Percentiles rank a stretch among this genome's conserved stretches.
Evolutionary conservation across 306 rosid genomes (phyloP).

Genomic region (Calophaca sinica): DNA sequence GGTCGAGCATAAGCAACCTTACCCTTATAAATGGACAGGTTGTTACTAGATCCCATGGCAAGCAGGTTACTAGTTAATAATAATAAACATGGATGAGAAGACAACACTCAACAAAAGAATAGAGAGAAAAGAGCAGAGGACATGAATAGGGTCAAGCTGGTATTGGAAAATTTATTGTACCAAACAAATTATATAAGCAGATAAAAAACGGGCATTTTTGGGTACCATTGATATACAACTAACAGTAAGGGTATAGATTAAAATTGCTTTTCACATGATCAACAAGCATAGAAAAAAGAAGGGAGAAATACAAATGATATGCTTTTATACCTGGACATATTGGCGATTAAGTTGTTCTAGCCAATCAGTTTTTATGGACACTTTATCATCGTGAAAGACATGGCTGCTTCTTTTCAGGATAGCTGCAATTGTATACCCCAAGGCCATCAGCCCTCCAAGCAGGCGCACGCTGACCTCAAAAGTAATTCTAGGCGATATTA

Average conservation of each 20-base stretch:
- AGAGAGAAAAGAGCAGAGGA: constrained; percentile 6
- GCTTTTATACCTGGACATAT: constrained; percentile 80
- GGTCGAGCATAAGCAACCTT: constrained; percentile 16
- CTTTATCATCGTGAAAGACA: constrained; percentile 76
- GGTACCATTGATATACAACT: constrained; percentile 8
- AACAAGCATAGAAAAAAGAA: constrained; percentile 32
- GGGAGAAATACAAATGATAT: constrained; percentile 5
- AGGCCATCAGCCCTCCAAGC: constrained; percentile 99
- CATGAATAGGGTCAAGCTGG: constrained; percentile 19
- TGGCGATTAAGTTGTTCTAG: constrained; percentile 93
- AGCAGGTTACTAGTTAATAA: background rate
- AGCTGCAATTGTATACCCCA: constrained; percentile 95
- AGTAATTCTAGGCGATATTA: constrained; percentile 97
- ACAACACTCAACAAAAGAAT: constrained; percentile 13
- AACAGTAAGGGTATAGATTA: constrained; percentile 21
- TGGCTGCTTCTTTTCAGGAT: constrained; percentile 96
- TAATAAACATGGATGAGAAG: constrained; percentile 1
- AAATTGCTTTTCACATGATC: constrained; percentile 25
- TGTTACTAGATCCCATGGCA: constrained; percentile 6
- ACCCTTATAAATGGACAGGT: background rate
- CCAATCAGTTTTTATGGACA: constrained; percentile 89
- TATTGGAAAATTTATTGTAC: constrained; percentile 12
- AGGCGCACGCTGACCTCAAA: constrained; percentile 99
- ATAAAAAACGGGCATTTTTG: constrained; percentile 8
- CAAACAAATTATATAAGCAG: constrained; percentile 6